phyloP scores from a whole-genome alignment of 1,284 basidiomycete genomes.

The Sphaerobolus stellatus region DNA sequence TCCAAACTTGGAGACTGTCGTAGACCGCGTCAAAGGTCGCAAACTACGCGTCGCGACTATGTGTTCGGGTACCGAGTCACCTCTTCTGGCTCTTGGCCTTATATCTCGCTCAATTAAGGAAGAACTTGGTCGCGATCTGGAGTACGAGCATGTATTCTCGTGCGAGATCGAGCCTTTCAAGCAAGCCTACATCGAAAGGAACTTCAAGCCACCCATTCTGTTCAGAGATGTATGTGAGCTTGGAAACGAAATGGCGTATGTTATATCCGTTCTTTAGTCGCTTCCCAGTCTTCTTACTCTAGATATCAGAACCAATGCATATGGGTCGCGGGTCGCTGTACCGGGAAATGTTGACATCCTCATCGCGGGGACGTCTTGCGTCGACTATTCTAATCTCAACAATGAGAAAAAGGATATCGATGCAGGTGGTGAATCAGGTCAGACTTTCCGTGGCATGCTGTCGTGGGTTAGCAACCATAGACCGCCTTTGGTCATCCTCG shows the following conservation, averaged over 20 bases:
- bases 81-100: conserved; percentile 84
- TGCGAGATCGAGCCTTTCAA: conserved; percentile 99
- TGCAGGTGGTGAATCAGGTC: conserved; percentile 85
- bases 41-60: conserved; percentile 93
- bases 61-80: conserved; percentile 97
- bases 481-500: conserved; percentile 88
- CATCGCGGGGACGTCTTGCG: conserved; percentile 92
- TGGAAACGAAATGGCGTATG: conserved; percentile 73
- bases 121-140: conserved; percentile 65
- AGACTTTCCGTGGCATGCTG: conserved; percentile 90
- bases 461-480: conserved; percentile 86
- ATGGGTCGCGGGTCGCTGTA: conserved; percentile 82
- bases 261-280: conserved; percentile 15
- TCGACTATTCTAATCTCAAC: conserved; percentile 95
- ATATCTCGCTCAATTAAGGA: conserved; percentile 74
- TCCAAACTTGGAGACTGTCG: conserved; percentile 68
- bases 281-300: conserved; percentile 16
- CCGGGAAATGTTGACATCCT: conserved; percentile 90
- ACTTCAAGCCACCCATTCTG: conserved; percentile 87
- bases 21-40: conserved; percentile 71
- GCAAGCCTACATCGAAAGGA: conserved; percentile 96
- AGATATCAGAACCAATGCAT: conserved; percentile 77
- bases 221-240: conserved; percentile 95
- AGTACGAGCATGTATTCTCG: conserved; percentile 92
- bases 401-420: conserved; percentile 90